phyloP scores from a whole-genome alignment of 1,284 basidiomycete genomes.

The Vanrija humicola region DNA sequence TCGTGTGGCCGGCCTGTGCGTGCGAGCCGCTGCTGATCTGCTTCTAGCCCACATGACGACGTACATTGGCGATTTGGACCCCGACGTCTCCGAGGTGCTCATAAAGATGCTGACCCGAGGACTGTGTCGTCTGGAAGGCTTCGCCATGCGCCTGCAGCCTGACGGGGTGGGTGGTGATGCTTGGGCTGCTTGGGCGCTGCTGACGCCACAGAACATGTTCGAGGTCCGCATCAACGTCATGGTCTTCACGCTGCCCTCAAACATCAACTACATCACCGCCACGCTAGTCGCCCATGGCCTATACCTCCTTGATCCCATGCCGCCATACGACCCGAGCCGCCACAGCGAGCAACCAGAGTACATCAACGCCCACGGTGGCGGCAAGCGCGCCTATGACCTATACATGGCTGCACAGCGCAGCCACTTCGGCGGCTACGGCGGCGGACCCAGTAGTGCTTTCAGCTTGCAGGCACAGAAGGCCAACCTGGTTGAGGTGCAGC shows the following conservation, averaged over 20 bases:
- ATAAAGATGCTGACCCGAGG: constrained; percentile 77
- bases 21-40: constrained; percentile 5
- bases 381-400: constrained; percentile 23
- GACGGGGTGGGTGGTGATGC: constrained; percentile 38
- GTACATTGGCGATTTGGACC: constrained; percentile 79
- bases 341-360: constrained; percentile 64
- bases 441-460: constrained; percentile 3
- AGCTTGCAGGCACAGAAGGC: constrained; percentile 53
- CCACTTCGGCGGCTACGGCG: constrained; percentile 6
- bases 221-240: constrained; percentile 68
- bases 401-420: constrained; percentile 19
- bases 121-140: constrained; percentile 74
- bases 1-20: constrained; percentile 2
- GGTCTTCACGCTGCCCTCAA: constrained; percentile 86
- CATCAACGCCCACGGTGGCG: constrained; percentile 72
- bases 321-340: constrained; percentile 56
- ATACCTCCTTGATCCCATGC: constrained; percentile 72
- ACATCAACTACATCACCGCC: constrained; percentile 73
- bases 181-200: not conserved
- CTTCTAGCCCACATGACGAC: constrained; percentile 48
- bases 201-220: constrained; percentile 26
- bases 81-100: constrained; percentile 68
- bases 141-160: constrained; percentile 46
- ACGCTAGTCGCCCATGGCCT: constrained; percentile 66
- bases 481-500: constrained; percentile 84